phyloP scores from a whole-genome alignment of 2,329 filamentous ascomycete genomes.

The Monilinia fructigena region DNA sequence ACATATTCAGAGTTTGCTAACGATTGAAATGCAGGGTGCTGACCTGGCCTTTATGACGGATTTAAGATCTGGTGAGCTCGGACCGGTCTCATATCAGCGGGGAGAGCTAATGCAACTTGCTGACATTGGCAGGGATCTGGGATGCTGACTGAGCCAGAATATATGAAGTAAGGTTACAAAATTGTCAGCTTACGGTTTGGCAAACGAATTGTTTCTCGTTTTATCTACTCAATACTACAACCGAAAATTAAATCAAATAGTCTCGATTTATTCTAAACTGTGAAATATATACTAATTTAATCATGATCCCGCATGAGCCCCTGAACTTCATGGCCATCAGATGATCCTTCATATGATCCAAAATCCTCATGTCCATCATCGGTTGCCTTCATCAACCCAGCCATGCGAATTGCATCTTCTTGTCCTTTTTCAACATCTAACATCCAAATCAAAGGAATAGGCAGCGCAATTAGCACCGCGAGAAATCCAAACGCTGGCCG shows the following conservation, averaged over 20 bases:
- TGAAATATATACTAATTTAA: slow-evolving; percentile 4
- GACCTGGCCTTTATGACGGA: slow-evolving; percentile 4
- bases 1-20: neutral
- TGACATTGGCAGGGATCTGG: neutral
- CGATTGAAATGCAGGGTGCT: slow-evolving; percentile 9
- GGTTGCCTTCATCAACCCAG: slow-evolving; percentile 55
- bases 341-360: slow-evolving; percentile 15
- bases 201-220: neutral
- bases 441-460: slow-evolving; percentile 78
- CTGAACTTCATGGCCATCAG: slow-evolving; percentile 20
- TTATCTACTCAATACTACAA: neutral
- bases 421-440: slow-evolving; percentile 82
- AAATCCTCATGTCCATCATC: slow-evolving; percentile 20
- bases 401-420: slow-evolving; percentile 63
- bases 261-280: neutral
- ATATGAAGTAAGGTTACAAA: too few relatives aligned
- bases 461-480: slow-evolving; percentile 77
- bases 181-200: neutral
- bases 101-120: slow-evolving; percentile 12
- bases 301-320: slow-evolving; percentile 23
- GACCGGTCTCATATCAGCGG: neutral
- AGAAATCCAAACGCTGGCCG: slow-evolving; percentile 91
- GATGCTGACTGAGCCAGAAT: neutral
- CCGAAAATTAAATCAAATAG: neutral
- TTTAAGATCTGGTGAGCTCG: neutral